A percentile compares a stretch with the other conserved stretches of the same genome.
phyloP scores from a whole-genome alignment of 2,329 filamentous ascomycete species.

The Fusarium subglutinans region DNA sequence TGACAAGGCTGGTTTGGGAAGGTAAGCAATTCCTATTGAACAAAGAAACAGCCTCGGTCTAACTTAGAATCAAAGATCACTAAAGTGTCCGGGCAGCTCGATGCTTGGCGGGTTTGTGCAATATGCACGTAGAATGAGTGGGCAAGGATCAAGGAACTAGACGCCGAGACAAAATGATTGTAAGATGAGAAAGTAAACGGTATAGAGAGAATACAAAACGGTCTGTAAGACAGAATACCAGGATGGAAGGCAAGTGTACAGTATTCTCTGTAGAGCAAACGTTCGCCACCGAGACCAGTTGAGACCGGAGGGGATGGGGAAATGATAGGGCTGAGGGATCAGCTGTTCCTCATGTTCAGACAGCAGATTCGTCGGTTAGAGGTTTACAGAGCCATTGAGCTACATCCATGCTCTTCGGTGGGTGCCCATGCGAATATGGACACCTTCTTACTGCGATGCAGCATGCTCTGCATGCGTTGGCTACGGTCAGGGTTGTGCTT shows the following conservation, averaged over 20 bases:
- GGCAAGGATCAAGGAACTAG: constrained; percentile 9
- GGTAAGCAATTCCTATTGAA: constrained; percentile 3
- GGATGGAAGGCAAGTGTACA: background rate
- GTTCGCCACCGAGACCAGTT: constrained; percentile 20
- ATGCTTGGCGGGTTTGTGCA: constrained; percentile 6
- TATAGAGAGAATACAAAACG: constrained; percentile 12
- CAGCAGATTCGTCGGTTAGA: constrained; percentile 3
- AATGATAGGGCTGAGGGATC: constrained; percentile 39
- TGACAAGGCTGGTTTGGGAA: constrained; percentile 10
- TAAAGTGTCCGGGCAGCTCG: constrained; percentile 5
- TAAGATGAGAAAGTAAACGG: background rate
- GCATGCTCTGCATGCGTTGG: constrained; percentile 17
- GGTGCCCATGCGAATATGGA: constrained; percentile 5
- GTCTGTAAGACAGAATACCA: constrained; percentile 11
- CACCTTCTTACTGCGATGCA: constrained; percentile 25
- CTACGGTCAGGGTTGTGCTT: constrained; percentile 19
- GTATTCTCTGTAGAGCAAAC: constrained; percentile 6
- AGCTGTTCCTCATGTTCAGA: constrained; percentile 29
- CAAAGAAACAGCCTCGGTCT: constrained; percentile 14
- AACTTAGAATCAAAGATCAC: constrained; percentile 3
- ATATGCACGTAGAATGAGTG: background rate
- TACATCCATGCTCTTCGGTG: constrained; percentile 10
- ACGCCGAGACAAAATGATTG: background rate
- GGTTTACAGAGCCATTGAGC: background rate
- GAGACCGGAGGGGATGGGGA: constrained; percentile 2